These are phyloP conservation scores for Odonthalia washingtoniensis DNA, from an alignment of 31 red algal species.

Conservation along the genomic window DNA sequence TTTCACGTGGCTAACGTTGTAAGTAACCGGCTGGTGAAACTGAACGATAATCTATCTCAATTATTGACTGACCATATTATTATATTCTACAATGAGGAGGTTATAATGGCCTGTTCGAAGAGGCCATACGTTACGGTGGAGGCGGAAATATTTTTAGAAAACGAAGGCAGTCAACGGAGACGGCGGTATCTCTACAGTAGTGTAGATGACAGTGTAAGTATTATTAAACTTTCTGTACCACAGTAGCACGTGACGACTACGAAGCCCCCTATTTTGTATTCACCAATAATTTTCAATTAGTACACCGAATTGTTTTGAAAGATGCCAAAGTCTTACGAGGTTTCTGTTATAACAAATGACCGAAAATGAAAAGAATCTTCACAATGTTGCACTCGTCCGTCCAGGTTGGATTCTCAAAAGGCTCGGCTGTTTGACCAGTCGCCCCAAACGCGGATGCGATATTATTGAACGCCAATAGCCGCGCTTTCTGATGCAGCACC, in stretches of 20 bases:
- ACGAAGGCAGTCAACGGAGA: neutral
- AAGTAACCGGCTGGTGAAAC: too few relatives aligned
- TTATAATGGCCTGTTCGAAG: neutral
- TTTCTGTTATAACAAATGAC: neutral
- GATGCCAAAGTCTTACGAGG: slow-evolving; percentile 4
- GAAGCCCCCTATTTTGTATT: slow-evolving; percentile 14
- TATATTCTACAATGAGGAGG: too few relatives aligned
- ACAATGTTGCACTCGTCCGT: too few relatives aligned
- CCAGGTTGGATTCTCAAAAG: slow-evolving; percentile 7
- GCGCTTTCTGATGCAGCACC: slow-evolving; percentile 44
- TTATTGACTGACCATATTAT: too few relatives aligned
- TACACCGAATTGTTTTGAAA: slow-evolving; percentile 27
- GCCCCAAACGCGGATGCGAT: slow-evolving; percentile 47
- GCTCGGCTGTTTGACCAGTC: slow-evolving; percentile 26
- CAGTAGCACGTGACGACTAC: neutral
- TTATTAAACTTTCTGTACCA: neutral
- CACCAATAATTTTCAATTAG: slow-evolving; percentile 43
- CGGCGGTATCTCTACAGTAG: neutral
- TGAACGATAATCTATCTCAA: too few relatives aligned
- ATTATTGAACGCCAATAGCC: slow-evolving; percentile 36
- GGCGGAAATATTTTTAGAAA: neutral
- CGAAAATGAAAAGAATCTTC: slow-evolving; percentile 40
- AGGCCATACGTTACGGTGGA: too few relatives aligned
- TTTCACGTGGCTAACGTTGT: too few relatives aligned
- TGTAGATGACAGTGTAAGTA: neutral